Conservation (phyloP, 257 asterid genomes). For the Rauvolfia tetraphylla region DNA sequence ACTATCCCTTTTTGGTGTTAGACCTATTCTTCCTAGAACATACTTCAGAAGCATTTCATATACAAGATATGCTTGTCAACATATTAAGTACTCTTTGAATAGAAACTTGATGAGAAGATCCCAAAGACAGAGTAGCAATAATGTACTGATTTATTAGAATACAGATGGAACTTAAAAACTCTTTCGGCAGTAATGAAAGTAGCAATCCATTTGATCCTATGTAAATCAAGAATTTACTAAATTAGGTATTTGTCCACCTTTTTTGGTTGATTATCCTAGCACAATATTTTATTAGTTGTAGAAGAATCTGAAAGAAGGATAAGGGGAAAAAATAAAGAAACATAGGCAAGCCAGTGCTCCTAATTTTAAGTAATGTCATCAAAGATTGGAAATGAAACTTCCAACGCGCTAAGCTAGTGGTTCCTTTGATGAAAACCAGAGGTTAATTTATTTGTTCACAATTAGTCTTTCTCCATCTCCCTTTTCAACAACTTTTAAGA, state of each 20-base stretch:
- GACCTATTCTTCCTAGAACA: neutral
- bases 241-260: neutral
- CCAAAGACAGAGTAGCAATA: neutral
- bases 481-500: neutral
- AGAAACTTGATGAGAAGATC: neutral
- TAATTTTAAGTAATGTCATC: neutral
- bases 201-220: neutral
- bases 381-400: neutral
- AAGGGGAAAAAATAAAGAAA: neutral
- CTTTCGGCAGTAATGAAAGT: neutral
- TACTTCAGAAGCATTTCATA: neutral
- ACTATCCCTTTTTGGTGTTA: neutral
- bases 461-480: neutral
- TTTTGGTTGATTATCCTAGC: neutral
- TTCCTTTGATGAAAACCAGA: neutral
- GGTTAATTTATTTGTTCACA: constrained; percentile 19
- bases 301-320: neutral
- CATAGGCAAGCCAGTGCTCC: neutral
- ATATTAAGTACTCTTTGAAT: neutral
- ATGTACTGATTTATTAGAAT: neutral
- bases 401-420: neutral
- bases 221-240: neutral
- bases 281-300: neutral
- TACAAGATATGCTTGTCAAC: neutral
- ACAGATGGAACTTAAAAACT: neutral